Conservation (phyloP, 2,329 filamentous ascomycete genomes). For the Verticillium klebahnii region DNA sequence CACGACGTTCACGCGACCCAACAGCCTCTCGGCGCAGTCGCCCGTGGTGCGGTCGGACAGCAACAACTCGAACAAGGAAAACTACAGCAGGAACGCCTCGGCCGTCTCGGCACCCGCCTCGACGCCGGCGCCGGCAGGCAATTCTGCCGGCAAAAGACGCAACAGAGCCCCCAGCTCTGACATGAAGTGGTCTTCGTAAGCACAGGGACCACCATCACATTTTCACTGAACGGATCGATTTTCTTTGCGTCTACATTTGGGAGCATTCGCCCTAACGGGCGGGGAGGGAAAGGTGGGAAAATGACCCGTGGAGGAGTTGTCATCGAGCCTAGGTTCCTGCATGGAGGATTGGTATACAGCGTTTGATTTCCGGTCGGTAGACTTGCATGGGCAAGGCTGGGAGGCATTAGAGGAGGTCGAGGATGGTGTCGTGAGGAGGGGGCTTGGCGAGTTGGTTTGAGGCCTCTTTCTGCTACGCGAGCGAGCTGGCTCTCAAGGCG, state of each 20-base stretch:
- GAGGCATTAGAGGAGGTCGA: background rate
- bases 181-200: constrained; percentile 10
- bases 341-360: background rate
- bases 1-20: constrained; percentile 18
- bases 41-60: constrained; percentile 27
- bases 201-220: background rate
- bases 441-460: background rate
- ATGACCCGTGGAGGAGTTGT: background rate
- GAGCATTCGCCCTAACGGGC: constrained; percentile 1
- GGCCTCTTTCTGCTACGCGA: background rate
- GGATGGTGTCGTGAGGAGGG: background rate
- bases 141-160: constrained; percentile 9
- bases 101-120: constrained; percentile 9
- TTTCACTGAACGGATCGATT: background rate
- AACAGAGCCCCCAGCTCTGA: constrained; percentile 14
- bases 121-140: constrained; percentile 7
- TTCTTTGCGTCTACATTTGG: constrained; percentile 9
- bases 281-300: background rate
- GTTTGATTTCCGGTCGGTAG: background rate
- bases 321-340: background rate
- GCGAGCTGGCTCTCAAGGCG: background rate
- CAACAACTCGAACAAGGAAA: constrained; percentile 35
- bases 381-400: background rate
- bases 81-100: constrained; percentile 16
- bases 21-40: constrained; percentile 12